Evolutionary conservation across 2,329 filamentous ascomycete genomes (phyloP).

Genomic region (Sordariomycetes sp.): DNA sequence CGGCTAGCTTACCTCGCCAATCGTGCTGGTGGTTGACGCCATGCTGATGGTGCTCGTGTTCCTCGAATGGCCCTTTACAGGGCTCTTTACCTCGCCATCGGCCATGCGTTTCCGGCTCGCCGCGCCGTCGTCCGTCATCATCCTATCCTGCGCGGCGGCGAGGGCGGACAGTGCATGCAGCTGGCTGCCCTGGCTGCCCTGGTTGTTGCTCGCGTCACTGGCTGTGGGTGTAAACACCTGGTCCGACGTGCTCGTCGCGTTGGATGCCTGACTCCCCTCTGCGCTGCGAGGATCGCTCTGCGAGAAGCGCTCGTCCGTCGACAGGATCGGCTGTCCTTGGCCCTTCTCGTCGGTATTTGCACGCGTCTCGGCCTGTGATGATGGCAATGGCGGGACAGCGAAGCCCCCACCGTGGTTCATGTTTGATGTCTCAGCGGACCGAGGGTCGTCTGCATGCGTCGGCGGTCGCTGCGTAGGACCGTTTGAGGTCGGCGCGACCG

Average conservation of each 20-base stretch:
- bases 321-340: background rate
- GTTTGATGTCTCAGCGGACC: conserved; percentile 4
- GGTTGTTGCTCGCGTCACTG: background rate
- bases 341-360: conserved; percentile 2
- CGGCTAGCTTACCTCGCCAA: conserved; percentile 58
- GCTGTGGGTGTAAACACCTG: conserved; percentile 14
- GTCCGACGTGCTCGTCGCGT: conserved; percentile 14
- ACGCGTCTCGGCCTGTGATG: conserved; percentile 3
- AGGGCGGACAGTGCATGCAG: conserved; percentile 49
- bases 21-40: conserved; percentile 54
- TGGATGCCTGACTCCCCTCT: conserved; percentile 16
- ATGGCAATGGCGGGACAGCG: conserved; percentile 12
- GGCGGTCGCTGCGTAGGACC: no score
- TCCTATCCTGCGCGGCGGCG: conserved; percentile 43
- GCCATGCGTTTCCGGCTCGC: conserved; percentile 61
- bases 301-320: conserved; percentile 13
- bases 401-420: conserved; percentile 13
- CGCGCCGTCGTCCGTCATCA: conserved; percentile 25
- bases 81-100: conserved; percentile 64
- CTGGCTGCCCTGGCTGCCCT: conserved; percentile 41
- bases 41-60: conserved; percentile 61
- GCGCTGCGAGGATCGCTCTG: conserved; percentile 10
- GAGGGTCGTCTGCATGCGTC: background rate
- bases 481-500: conserved; percentile 2
- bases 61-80: conserved; percentile 52